Evolutionary conservation across 768 basidiomycete genomes (phyloP).

Genomic region (Clavaria fumosa): DNA sequence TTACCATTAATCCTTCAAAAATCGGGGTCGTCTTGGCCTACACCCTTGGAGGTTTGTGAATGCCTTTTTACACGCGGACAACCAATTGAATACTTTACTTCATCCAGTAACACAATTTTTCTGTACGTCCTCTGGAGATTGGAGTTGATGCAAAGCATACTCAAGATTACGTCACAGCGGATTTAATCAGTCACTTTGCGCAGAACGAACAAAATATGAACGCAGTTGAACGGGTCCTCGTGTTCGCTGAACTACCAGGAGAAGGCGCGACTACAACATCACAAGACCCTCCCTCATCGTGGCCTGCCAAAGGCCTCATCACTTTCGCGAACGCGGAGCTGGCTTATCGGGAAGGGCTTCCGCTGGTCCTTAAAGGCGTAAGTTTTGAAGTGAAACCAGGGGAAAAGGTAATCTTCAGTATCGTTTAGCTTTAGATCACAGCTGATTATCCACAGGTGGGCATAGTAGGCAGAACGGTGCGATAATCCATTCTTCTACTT

Average conservation of each 20-base stretch:
- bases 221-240: slow-evolving; percentile 52
- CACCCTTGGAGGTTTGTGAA: slow-evolving; percentile 32
- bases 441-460: slow-evolving; percentile 22
- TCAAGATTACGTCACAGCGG: slow-evolving; percentile 21
- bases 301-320: slow-evolving; percentile 39
- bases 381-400: slow-evolving; percentile 40
- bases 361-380: slow-evolving; percentile 47
- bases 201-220: slow-evolving; percentile 60
- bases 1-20: slow-evolving; percentile 39
- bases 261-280: slow-evolving; percentile 34
- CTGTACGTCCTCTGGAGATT: slow-evolving; percentile 22
- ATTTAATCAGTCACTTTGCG: slow-evolving; percentile 41
- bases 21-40: slow-evolving; percentile 49
- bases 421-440: not conserved
- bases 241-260: slow-evolving; percentile 44
- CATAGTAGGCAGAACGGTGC: slow-evolving; percentile 34
- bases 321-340: slow-evolving; percentile 40
- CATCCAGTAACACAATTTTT: slow-evolving; percentile 39
- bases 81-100: no score
- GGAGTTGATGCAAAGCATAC: slow-evolving; percentile 3
- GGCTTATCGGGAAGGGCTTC: slow-evolving; percentile 45
- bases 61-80: no score
- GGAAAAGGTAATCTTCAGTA: slow-evolving; percentile 36
- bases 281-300: slow-evolving; percentile 31
- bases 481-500: no score